phyloP scores from a whole-genome alignment of 768 basidiomycete species.

The Leucosporidium creatinivorum region DNA sequence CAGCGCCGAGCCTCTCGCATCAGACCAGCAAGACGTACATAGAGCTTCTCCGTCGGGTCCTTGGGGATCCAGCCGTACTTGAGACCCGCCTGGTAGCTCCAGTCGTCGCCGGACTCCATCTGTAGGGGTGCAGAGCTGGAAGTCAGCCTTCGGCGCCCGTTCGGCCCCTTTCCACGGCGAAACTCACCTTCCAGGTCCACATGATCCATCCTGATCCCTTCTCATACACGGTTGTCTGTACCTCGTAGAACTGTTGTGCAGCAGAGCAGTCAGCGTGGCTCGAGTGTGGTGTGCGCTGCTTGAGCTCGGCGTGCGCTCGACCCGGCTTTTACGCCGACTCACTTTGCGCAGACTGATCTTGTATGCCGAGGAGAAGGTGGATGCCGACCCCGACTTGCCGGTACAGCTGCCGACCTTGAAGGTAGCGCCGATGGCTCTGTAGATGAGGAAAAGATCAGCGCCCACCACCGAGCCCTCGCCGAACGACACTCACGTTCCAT shows the following conservation, averaged over 20 bases:
- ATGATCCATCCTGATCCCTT: conserved; percentile 38
- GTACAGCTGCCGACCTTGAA: conserved; percentile 35
- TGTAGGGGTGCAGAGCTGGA: neutral
- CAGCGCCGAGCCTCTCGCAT: neutral
- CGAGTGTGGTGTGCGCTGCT: too few relatives aligned
- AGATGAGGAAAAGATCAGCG: conserved; percentile 37
- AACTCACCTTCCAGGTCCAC: conserved; percentile 38
- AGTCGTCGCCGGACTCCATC: conserved; percentile 68
- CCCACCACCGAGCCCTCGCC: conserved; percentile 39
- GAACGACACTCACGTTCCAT: conserved; percentile 40
- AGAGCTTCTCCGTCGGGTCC: conserved; percentile 50
- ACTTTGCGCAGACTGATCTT: conserved; percentile 71
- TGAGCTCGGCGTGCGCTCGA: too few relatives aligned
- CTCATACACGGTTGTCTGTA: conserved; percentile 35
- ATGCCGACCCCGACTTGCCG: conserved; percentile 58
- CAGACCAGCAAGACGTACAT: conserved; percentile 30
- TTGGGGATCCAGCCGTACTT: conserved; percentile 75
- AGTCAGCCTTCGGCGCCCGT: neutral
- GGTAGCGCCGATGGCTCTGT: conserved; percentile 7
- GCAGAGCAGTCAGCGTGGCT: too few relatives aligned
- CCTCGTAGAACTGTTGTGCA: too few relatives aligned
- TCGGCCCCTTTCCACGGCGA: too few relatives aligned
- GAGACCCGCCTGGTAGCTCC: conserved; percentile 79
- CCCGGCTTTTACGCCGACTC: too few relatives aligned
- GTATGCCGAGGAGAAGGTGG: conserved; percentile 65